Conservation (phyloP, 2,329 filamentous ascomycete species). For the Colletotrichum cereale region DNA sequence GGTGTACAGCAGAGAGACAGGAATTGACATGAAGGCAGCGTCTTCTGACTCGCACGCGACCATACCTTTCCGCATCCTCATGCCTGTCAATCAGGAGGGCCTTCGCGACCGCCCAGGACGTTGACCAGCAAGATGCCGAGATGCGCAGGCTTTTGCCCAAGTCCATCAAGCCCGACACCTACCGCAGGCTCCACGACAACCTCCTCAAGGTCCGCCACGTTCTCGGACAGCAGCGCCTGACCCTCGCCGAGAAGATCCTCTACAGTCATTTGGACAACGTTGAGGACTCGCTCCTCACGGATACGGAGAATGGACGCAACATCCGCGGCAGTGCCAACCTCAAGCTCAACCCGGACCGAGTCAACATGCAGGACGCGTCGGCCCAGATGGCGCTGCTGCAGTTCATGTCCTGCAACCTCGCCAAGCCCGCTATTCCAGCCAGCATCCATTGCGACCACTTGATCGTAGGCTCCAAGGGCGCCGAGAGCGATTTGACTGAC, state of each 20-base stretch:
- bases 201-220: conserved; percentile 81
- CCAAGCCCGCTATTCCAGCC: conserved; percentile 90
- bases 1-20: conserved; percentile 15
- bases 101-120: conserved; percentile 41
- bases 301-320: conserved; percentile 85
- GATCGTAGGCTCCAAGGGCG: conserved; percentile 95
- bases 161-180: conserved; percentile 73
- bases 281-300: conserved; percentile 86
- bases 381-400: conserved; percentile 98
- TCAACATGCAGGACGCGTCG: conserved; percentile 99
- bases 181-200: conserved; percentile 83
- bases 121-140: conserved; percentile 49
- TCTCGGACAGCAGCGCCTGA: conserved; percentile 77
- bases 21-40: conserved; percentile 48
- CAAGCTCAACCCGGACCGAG: conserved; percentile 96
- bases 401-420: conserved; percentile 97
- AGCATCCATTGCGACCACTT: conserved; percentile 99
- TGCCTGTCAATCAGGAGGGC: conserved; percentile 39
- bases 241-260: conserved; percentile 96
- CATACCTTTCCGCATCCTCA: conserved; percentile 32
- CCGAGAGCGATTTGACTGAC: conserved; percentile 84
- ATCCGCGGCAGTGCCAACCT: conserved; percentile 92
- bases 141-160: conserved; percentile 47
- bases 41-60: conserved; percentile 46
- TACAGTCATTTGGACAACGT: conserved; percentile 94